Evolutionary conservation across 2,329 filamentous ascomycete genomes (phyloP).

Genomic region (Cytospora piceae): DNA sequence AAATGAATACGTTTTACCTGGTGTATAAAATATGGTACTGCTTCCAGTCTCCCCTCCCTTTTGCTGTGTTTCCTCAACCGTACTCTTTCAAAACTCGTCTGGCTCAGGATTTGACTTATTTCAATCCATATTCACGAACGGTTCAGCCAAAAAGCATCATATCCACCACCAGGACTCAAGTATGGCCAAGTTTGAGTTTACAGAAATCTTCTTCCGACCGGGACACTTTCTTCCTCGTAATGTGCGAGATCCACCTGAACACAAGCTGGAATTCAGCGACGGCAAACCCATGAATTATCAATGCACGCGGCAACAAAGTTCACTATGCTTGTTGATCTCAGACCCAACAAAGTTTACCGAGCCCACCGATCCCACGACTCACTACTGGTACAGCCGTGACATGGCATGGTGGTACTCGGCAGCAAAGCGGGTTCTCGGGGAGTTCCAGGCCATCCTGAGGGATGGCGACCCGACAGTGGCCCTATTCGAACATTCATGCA

Average conservation of each 20-base stretch:
- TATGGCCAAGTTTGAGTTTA: too few relatives aligned
- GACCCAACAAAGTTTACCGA: not conserved
- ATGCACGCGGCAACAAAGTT: not conserved
- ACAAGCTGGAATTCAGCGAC: not conserved
- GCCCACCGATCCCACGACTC: not conserved
- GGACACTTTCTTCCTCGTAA: not conserved
- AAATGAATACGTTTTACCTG: not conserved
- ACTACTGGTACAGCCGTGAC: constrained; percentile 11
- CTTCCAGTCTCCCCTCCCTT: not conserved
- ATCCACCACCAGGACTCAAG: too few relatives aligned
- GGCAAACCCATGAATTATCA: not conserved
- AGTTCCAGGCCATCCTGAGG: not conserved
- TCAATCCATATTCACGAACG: too few relatives aligned
- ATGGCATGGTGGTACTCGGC: constrained; percentile 11
- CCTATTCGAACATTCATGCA: not conserved
- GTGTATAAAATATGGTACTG: not conserved
- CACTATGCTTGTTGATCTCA: not conserved
- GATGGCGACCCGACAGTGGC: not conserved
- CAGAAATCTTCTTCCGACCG: not conserved
- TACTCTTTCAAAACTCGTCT: too few relatives aligned
- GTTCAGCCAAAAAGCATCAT: too few relatives aligned
- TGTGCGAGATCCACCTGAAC: not conserved
- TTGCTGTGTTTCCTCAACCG: not conserved
- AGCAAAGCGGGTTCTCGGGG: constrained; percentile 2
- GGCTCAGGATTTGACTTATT: not conserved